Base-by-base conservation (phyloP, 495 filamentous ascomycete genomes). In the Aspergillus diversus region DNA sequence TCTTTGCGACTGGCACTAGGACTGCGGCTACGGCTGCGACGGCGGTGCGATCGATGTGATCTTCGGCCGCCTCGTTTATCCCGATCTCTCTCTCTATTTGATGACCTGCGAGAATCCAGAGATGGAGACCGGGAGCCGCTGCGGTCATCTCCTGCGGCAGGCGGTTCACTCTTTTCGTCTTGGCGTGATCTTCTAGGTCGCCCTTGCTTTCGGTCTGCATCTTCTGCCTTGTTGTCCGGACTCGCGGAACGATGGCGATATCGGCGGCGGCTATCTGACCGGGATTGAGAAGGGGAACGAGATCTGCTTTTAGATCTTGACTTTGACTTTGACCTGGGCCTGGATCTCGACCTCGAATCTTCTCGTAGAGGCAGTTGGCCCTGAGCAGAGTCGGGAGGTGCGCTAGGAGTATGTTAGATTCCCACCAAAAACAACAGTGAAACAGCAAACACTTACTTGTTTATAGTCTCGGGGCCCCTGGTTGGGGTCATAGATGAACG, bases 191-290 rank as follows among this genome's bases (percentile, higher is more conserved):
- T 75, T 56, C 73, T 68, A 7, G 75, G 74, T 57, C 75, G 74
- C 35, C 84, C 83, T 12, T 77, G 77, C 35, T 75, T 69, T 51
- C 74, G 71, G 34, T 86, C 81, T 34, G 68, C 65, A 15, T 80
- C 83, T 33, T 84, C 82, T 32, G 80, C 80, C 15, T 77, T 78
- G 33, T 77, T 76, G 12, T 80, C 76, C 0, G 70, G 66, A 32
- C 80, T 86, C 7, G 76, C 68, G 5, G 87, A 89, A 12, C 82
- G 85, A 64, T 86, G 81, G n/a, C 84, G 85, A 71, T 86, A 81
- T 47, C 74, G 76, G 53, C 81, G 82, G 63, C 77, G 82, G 43
- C 74, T 75, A 31, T 85, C 79, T 13, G 84, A 83, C 65, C 83
- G 83, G 37, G 87, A 71, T 56, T 65, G 73, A 49, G 77, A 70